These are phyloP conservation scores for Biancaea sappan DNA, from an alignment of 306 rosid genomes.

Conservation along the genomic window DNA sequence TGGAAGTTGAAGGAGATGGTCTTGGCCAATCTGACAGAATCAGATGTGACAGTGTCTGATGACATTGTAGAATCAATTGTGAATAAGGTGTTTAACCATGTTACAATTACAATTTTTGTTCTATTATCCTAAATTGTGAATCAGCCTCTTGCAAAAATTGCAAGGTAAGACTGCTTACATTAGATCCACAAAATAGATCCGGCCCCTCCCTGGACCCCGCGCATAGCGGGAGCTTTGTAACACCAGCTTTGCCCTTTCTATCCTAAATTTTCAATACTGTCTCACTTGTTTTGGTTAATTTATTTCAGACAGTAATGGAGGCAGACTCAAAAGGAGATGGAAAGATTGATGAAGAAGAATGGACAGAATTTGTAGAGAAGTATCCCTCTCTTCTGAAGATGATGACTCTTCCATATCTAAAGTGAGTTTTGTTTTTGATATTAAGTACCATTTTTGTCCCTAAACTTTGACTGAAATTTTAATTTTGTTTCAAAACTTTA, in stretches of 20 bases:
- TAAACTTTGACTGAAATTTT: too few species aligned
- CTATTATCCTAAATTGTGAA: too few species aligned
- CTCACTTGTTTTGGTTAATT: slow-evolving; percentile 4
- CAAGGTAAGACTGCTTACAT: too few species aligned
- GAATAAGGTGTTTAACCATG: slow-evolving; percentile 52
- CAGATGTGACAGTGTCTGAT: slow-evolving; percentile 53
- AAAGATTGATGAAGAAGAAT: slow-evolving; percentile 67
- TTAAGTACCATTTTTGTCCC: too few species aligned
- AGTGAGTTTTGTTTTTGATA: slow-evolving; percentile 41
- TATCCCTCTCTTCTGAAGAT: slow-evolving; percentile 68
- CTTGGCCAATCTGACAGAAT: slow-evolving; percentile 61
- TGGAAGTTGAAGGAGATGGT: slow-evolving; percentile 84
- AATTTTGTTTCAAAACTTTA: too few species aligned
- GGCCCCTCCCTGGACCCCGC: too few species aligned
- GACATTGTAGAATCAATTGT: slow-evolving; percentile 61
- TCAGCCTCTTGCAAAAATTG: too few species aligned
- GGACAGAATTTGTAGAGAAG: slow-evolving; percentile 59
- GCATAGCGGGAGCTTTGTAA: too few species aligned
- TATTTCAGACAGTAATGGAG: slow-evolving; percentile 57
- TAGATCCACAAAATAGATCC: too few species aligned
- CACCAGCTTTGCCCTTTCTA: too few species aligned
- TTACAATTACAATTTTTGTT: slow-evolving; percentile 14
- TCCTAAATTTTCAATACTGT: neutral
- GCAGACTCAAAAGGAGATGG: slow-evolving; percentile 75
- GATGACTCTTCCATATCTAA: slow-evolving; percentile 72